Evolutionary conservation across 2,329 filamentous ascomycete species (phyloP), one percentile per base, ranked within the genome.

Genomic region (Alternaria longipes): DNA sequence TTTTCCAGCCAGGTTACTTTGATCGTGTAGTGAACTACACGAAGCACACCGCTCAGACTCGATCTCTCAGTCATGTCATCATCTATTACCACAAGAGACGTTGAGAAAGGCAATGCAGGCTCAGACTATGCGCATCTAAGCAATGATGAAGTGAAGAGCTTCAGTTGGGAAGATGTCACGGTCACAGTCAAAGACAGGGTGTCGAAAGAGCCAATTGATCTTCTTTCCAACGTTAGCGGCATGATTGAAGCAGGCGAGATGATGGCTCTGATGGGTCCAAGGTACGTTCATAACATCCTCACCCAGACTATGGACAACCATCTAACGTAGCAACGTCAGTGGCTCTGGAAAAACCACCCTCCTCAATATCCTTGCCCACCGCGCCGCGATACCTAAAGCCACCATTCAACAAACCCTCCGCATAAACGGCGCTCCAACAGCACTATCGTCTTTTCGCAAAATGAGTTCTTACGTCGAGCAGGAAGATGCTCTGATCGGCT

Each of bases 381-480:
- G 89, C 62, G 81, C 81, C 63, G 81, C 82, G 12, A 82, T 83
- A 0, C 82, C 86, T 1, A 84, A 85, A 3, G 83, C 87, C 2
- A 83, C 82, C 6, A 82, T 86, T 7, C 76, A 84, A 30, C 86
- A 87, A 16, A 75, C 81, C 3, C 81, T 88, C 14, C 82, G 86
- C 56, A 83, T 92, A 66, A 93, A 95, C 76, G 90, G 90, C 30
- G 75, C 73, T 2, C 71, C 79, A 4, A 79, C 88, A 4, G 83
- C 87, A 1, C 78, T 82, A 8, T 75, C 82, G 8, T 81, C 81
- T 0, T 90, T 94, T 67, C 86, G 87, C 18, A 83, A 86, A 49
- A 83, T 94, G 51, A 90, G 87, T 56, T 88, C 88, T 47, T 96
- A 93, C 73, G 93, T 96, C 22, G 93, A 97, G 81, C 93, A 97